These are phyloP conservation scores for Carex sylvatica DNA, from an alignment of 202 grass and related monocot genomes.

Conservation along the genomic window DNA sequence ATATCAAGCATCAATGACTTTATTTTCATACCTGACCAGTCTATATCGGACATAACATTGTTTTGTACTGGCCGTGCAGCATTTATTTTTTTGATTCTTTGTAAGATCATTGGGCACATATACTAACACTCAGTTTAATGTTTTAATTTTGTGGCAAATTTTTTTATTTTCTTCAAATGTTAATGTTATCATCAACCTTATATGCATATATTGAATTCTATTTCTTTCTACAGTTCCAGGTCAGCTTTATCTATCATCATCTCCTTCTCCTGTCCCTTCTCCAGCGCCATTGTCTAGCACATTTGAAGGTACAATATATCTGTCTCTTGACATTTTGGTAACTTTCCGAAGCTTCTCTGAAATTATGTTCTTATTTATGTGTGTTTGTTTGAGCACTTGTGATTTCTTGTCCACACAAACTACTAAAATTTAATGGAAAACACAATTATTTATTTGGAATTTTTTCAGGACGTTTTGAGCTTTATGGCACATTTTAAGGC, in stretches of 20 bases:
- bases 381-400: background rate
- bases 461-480: background rate
- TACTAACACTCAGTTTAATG: background rate
- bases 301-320: constrained; percentile 47
- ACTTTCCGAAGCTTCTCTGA: background rate
- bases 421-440: background rate
- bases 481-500: background rate
- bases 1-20: background rate
- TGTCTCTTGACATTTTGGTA: background rate
- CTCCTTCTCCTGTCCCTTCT: constrained; percentile 47
- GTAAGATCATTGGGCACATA: background rate
- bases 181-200: background rate
- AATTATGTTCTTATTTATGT: background rate
- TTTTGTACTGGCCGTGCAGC: background rate
- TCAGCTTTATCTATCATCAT: constrained; percentile 38
- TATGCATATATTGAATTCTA: background rate
- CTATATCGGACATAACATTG: background rate
- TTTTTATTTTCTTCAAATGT: background rate
- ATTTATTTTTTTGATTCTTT: background rate
- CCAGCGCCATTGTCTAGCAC: constrained; percentile 44
- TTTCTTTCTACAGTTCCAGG: constrained; percentile 73
- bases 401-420: background rate
- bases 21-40: background rate
- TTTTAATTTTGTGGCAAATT: background rate
- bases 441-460: background rate